Conservation (phyloP, 176 grass and related monocot genomes). For the Musa beccarii region DNA sequence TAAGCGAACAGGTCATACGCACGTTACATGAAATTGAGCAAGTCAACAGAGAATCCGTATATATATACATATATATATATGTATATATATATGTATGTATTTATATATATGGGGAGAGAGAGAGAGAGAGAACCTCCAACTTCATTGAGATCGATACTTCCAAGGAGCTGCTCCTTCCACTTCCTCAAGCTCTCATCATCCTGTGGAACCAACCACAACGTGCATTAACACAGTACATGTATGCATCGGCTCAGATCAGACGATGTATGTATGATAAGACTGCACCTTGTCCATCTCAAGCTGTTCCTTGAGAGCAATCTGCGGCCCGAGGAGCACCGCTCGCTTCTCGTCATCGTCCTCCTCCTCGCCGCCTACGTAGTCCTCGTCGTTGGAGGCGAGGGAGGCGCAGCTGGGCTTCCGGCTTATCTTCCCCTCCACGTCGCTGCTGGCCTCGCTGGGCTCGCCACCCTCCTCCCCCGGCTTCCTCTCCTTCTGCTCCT, state of each 20-base stretch:
- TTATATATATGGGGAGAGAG: background rate
- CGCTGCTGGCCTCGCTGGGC: background rate
- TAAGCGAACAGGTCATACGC: background rate
- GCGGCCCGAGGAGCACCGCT: slow-evolving; percentile 64
- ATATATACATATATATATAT: background rate
- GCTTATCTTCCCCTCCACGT: slow-evolving; percentile 9
- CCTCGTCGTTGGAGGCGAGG: slow-evolving; percentile 9
- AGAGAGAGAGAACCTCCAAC: slow-evolving; percentile 58
- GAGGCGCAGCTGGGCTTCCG: slow-evolving; percentile 35
- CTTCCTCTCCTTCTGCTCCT: background rate
- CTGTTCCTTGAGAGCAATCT: slow-evolving; percentile 90
- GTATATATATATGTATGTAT: background rate
- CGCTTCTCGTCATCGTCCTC: slow-evolving; percentile 34
- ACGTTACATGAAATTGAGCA: background rate
- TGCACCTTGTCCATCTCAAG: slow-evolving; percentile 97
- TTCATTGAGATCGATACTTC: slow-evolving; percentile 79
- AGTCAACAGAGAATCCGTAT: background rate
- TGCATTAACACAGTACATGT: background rate
- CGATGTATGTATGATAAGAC: background rate
- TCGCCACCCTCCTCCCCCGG: slow-evolving; percentile 20
- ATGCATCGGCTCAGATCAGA: background rate
- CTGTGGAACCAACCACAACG: slow-evolving; percentile 15
- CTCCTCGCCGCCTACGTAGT: slow-evolving; percentile 33
- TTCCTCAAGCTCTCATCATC: slow-evolving; percentile 77
- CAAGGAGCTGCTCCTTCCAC: slow-evolving; percentile 88